phyloP scores from a whole-genome alignment of 1,284 basidiomycete species.

The Neolentinus lepideus region DNA sequence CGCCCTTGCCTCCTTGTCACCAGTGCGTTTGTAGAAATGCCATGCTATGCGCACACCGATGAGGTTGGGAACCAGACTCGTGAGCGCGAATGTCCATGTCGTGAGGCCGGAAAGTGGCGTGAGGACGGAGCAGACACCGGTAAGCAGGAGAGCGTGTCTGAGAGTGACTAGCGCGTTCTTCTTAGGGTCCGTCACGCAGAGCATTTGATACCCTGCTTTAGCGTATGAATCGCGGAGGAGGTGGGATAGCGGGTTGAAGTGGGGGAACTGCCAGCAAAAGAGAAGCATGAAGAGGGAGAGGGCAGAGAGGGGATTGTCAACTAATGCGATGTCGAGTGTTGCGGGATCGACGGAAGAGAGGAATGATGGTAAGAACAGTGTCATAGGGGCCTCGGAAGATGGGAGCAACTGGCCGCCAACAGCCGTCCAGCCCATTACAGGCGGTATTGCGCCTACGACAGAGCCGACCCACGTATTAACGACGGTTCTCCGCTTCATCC shows the following conservation, averaged over 20 bases:
- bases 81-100: conserved; percentile 81
- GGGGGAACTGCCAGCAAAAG: conserved; percentile 98
- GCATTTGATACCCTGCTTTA: conserved; percentile 92
- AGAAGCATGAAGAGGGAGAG: conserved; percentile 76
- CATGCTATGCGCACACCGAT: conserved; percentile 68
- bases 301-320: conserved; percentile 75
- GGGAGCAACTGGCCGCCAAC: conserved; percentile 80
- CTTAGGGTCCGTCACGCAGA: conserved; percentile 73
- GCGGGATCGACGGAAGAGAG: conserved; percentile 25
- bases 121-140: conserved; percentile 78
- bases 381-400: conserved; percentile 46
- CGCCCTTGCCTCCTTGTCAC: conserved; percentile 77
- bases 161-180: conserved; percentile 86
- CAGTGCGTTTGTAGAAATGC: conserved; percentile 66
- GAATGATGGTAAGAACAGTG: conserved; percentile 50
- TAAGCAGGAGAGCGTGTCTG: conserved; percentile 74
- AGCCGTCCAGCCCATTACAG: conserved; percentile 98
- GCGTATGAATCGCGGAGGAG: conserved; percentile 87
- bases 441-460: conserved; percentile 89
- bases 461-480: conserved; percentile 95
- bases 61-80: conserved; percentile 72
- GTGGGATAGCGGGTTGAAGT: conserved; percentile 94
- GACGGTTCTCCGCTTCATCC: conserved; percentile 86
- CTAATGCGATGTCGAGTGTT: conserved; percentile 34
- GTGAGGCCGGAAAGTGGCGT: conserved; percentile 85